phyloP scores from a whole-genome alignment of 306 rosid species.

The Cajanus cajan region DNA sequence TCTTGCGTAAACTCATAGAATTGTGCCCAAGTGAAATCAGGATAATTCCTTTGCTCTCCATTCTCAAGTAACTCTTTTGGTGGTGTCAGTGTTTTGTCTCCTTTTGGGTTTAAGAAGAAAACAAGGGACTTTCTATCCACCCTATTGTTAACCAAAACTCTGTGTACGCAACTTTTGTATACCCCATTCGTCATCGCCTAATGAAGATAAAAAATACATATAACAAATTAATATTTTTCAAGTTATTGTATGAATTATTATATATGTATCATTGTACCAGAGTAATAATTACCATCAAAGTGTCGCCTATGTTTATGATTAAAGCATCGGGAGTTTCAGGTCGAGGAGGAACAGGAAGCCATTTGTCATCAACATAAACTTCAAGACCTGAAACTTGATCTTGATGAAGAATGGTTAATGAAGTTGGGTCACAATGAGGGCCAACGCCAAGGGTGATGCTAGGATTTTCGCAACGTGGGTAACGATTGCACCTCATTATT shows the following conservation, averaged over 20 bases:
- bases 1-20: conserved; percentile 41
- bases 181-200: conserved; percentile 55
- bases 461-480: conserved; percentile 52
- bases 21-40: conserved; percentile 59
- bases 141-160: conserved; percentile 46
- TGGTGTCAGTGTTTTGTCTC: conserved; percentile 51
- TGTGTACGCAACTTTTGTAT: conserved; percentile 60
- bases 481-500: conserved; percentile 61
- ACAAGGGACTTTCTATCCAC: conserved; percentile 41
- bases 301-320: conserved; percentile 71
- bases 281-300: conserved; percentile 29
- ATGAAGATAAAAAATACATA: too few relatives aligned
- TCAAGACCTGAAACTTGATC: conserved; percentile 69
- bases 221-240: too few relatives aligned
- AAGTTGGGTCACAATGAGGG: conserved; percentile 73
- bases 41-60: conserved; percentile 44
- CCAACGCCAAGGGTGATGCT: conserved; percentile 60
- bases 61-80: conserved; percentile 33
- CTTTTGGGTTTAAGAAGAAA: conserved; percentile 42
- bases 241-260: too few relatives aligned
- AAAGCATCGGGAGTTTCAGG: conserved; percentile 43
- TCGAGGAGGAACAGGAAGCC: conserved; percentile 56
- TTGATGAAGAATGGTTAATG: conserved; percentile 67
- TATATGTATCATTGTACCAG: too few relatives aligned
- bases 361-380: conserved; percentile 47